phyloP scores from a whole-genome alignment of 164 flowering plant species.

The Tetracentron sinense region DNA sequence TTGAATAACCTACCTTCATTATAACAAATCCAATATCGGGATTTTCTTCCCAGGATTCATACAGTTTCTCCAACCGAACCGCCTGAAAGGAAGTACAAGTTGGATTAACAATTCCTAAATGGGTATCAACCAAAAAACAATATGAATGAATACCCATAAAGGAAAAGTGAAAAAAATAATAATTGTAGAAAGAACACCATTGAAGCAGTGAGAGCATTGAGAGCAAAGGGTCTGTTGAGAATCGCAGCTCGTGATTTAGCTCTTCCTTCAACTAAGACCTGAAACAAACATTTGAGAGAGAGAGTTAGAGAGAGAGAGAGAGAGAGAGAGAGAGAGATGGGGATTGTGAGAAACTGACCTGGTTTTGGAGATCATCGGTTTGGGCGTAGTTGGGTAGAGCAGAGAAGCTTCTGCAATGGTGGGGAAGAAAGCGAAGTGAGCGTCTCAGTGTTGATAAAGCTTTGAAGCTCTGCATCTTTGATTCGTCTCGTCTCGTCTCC shows the following conservation, averaged over 20 bases:
- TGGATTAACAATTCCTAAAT: not conserved
- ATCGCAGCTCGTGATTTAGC: slow-evolving; percentile 72
- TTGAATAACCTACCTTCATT: slow-evolving; percentile 69
- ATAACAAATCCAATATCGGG: slow-evolving; percentile 70
- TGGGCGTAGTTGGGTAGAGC: slow-evolving; percentile 45
- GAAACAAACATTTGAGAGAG: slow-evolving; percentile 10
- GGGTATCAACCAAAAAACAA: not conserved
- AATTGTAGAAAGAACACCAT: slow-evolving; percentile 44
- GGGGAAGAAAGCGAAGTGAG: slow-evolving; percentile 23
- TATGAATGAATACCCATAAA: not conserved
- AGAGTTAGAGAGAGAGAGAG: slow-evolving; percentile 1
- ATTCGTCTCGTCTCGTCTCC: slow-evolving; percentile 14
- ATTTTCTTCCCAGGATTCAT: slow-evolving; percentile 93
- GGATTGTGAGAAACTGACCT: slow-evolving; percentile 29
- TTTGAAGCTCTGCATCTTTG: slow-evolving; percentile 42
- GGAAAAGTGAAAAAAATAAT: not conserved
- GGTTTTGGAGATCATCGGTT: slow-evolving; percentile 37
- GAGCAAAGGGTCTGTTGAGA: slow-evolving; percentile 70
- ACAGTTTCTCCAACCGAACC: slow-evolving; percentile 62
- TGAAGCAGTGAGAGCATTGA: slow-evolving; percentile 68
- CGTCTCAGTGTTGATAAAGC: slow-evolving; percentile 20
- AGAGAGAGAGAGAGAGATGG: not conserved
- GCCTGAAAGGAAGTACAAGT: slow-evolving; percentile 39
- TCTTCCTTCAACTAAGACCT: slow-evolving; percentile 87
- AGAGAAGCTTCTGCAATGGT: slow-evolving; percentile 33